phyloP scores from a whole-genome alignment of 257 asterid genomes.

The Leptodermis oblonga region DNA sequence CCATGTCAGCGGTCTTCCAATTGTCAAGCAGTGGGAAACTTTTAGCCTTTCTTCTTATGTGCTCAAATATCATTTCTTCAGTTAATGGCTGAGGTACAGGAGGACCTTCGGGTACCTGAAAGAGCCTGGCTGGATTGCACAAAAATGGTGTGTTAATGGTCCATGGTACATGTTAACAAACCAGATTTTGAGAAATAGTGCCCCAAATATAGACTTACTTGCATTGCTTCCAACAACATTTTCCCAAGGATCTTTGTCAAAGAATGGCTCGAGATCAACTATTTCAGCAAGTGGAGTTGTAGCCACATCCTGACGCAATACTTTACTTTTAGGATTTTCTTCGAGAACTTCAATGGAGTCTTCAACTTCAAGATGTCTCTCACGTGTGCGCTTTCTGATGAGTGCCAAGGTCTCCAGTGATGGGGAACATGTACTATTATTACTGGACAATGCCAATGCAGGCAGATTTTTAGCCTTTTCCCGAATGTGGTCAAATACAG shows the following conservation, averaged over 20 bases:
- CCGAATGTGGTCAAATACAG: conserved; percentile 74
- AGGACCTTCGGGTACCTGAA: conserved; percentile 17
- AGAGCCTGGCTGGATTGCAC: too few relatives aligned
- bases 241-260: conserved; percentile 24
- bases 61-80: conserved; percentile 30
- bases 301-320: conserved; percentile 20
- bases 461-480: conserved; percentile 71
- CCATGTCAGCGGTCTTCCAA: too few relatives aligned
- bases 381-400: conserved; percentile 77
- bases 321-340: conserved; percentile 27
- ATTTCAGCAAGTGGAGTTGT: too few relatives aligned
- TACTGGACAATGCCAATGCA: conserved; percentile 37
- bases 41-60: conserved; percentile 33
- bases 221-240: conserved; percentile 25
- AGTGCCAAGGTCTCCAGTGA: conserved; percentile 57
- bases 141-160: too few relatives aligned
- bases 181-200: neutral
- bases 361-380: conserved; percentile 49
- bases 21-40: too few relatives aligned
- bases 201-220: conserved; percentile 34
- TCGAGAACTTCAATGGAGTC: conserved; percentile 36
- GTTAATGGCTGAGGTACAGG: conserved; percentile 25
- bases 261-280: conserved; percentile 24
- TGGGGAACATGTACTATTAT: conserved; percentile 42
- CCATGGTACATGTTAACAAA: too few relatives aligned